Conservation (phyloP, 345 rosid genomes). For the Aquilaria yunnanensis region DNA sequence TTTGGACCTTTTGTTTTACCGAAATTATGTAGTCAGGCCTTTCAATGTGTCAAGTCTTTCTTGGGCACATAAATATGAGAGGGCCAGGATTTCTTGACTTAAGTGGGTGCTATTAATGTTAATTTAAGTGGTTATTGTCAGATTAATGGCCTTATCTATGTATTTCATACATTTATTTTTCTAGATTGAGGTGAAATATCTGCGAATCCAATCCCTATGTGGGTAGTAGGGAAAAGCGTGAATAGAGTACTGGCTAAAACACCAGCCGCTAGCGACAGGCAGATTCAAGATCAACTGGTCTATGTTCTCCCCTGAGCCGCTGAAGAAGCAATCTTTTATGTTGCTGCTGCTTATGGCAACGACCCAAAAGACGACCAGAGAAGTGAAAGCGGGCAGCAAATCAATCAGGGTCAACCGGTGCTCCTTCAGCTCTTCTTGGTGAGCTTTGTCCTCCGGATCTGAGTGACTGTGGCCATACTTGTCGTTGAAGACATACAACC, state of each 20-base stretch:
- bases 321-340: conserved; percentile 35
- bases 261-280: conserved; percentile 38
- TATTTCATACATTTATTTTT: too few species aligned
- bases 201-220: conserved; percentile 45
- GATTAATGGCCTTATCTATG: too few species aligned
- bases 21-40: too few species aligned
- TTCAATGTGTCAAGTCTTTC: too few species aligned
- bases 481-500: conserved; percentile 31
- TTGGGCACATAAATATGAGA: too few species aligned
- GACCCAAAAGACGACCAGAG: conserved; percentile 39
- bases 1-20: too few species aligned
- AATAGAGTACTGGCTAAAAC: conserved; percentile 33
- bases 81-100: too few species aligned
- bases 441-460: neutral
- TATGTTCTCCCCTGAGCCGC: conserved; percentile 14
- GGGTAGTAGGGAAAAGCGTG: conserved; percentile 43
- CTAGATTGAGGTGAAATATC: neutral
- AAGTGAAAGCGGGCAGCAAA: conserved; percentile 38
- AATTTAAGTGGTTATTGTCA: too few species aligned
- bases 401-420: conserved; percentile 25
- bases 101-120: too few species aligned
- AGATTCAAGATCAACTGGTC: conserved; percentile 17
- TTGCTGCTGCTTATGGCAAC: conserved; percentile 34
- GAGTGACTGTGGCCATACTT: neutral
- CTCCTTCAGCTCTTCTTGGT: neutral